These are phyloP conservation scores for Primulina eburnea DNA, from an alignment of 257 asterid species.

Conservation along the genomic window DNA sequence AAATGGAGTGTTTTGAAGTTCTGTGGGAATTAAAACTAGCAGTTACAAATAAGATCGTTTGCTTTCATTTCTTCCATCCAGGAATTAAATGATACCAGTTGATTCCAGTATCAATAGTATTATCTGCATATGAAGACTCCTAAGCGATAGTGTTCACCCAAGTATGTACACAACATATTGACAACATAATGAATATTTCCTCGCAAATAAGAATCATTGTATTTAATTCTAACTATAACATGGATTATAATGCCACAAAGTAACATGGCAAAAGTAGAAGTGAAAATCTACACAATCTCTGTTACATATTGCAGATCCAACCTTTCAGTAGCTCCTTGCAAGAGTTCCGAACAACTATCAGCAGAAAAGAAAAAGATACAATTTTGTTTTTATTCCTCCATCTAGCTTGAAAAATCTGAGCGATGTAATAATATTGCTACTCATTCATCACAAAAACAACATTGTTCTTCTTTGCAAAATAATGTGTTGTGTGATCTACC, in stretches of 20 bases:
- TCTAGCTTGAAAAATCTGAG: neutral
- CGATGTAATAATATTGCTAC: conserved; percentile 21
- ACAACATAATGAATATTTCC: neutral
- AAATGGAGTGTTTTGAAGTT: neutral
- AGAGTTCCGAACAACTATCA: neutral
- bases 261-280: neutral
- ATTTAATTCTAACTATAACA: neutral
- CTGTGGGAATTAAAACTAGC: neutral
- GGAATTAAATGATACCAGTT: neutral
- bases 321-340: neutral
- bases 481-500: conserved; percentile 73
- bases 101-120: neutral
- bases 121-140: neutral
- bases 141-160: neutral
- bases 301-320: conserved; percentile 1
- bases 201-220: neutral
- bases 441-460: conserved; percentile 49
- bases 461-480: conserved; percentile 41
- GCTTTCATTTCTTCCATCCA: neutral
- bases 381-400: neutral
- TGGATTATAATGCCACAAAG: neutral
- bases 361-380: neutral
- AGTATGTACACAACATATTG: neutral
- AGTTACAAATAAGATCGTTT: neutral
- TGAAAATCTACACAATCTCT: neutral